Evolutionary conservation across 768 basidiomycete species (phyloP).

Genomic region (Xerocomellus chrysenteron): DNA sequence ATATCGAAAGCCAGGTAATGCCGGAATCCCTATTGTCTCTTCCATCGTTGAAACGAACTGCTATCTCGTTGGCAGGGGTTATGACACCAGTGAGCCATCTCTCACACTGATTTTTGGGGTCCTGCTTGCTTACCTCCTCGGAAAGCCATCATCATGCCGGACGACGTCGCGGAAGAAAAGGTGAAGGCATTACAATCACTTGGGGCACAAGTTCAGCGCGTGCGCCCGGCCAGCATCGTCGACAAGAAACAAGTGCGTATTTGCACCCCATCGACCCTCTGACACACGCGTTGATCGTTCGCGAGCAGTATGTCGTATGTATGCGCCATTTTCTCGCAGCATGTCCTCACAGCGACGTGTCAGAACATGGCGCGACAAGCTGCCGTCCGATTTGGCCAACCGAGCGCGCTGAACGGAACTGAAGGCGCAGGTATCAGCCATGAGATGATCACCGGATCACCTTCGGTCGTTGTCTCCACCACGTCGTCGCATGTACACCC

Average conservation of each 20-base stretch:
- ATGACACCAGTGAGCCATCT: slow-evolving; percentile 66
- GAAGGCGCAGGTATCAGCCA: slow-evolving; percentile 22
- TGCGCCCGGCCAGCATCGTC: slow-evolving; percentile 93
- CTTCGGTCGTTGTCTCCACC: slow-evolving; percentile 54
- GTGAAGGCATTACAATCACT: slow-evolving; percentile 78
- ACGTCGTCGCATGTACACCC: slow-evolving; percentile 43
- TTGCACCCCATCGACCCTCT: not conserved
- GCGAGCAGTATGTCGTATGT: slow-evolving; percentile 63
- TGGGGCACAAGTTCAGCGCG: slow-evolving; percentile 86
- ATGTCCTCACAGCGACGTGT: not conserved
- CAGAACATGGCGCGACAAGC: slow-evolving; percentile 87
- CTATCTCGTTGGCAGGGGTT: slow-evolving; percentile 56
- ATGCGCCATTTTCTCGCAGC: not conserved
- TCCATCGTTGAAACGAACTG: not conserved
- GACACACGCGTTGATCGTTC: not conserved
- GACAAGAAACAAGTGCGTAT: slow-evolving; percentile 85
- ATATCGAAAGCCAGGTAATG: slow-evolving; percentile 81
- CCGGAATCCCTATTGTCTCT: not conserved
- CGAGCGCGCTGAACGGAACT: slow-evolving; percentile 25
- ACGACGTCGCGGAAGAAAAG: slow-evolving; percentile 90
- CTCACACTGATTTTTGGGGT: too few species aligned
- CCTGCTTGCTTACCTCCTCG: not conserved
- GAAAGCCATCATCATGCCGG: slow-evolving; percentile 85
- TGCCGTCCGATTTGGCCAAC: slow-evolving; percentile 69
- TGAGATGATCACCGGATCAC: slow-evolving; percentile 43